phyloP scores from a whole-genome alignment of 108 stramenopile genomes.

The Fistulifera pelliculosa region DNA sequence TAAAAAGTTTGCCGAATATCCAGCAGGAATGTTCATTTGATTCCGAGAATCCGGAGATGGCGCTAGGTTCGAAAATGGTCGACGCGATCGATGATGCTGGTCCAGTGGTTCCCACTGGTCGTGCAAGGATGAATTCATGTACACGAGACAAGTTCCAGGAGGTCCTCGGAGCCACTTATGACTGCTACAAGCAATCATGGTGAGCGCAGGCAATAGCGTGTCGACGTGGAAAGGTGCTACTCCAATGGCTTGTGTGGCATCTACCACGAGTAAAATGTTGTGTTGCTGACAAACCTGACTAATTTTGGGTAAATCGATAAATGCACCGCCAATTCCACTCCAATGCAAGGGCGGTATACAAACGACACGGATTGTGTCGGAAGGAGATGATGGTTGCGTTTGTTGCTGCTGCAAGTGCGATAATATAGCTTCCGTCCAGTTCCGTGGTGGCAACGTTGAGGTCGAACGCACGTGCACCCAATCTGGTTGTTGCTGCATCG shows the following conservation, averaged over 20 bases:
- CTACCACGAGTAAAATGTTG: conserved; percentile 26
- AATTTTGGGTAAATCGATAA: conserved; percentile 31
- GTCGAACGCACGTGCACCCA: no score
- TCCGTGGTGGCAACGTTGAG: background rate
- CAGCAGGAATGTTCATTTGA: conserved; percentile 6
- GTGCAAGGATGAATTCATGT: conserved; percentile 11
- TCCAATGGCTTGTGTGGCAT: conserved; percentile 38
- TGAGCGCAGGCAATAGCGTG: conserved; percentile 1
- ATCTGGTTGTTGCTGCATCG: no score
- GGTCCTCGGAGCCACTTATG: conserved; percentile 42
- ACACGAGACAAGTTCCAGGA: conserved; percentile 14
- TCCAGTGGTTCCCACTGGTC: conserved; percentile 40
- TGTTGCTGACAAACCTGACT: conserved; percentile 16
- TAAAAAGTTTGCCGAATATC: conserved; percentile 34
- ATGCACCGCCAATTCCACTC: conserved; percentile 25
- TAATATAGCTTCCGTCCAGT: conserved; percentile 33
- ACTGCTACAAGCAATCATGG: conserved; percentile 28
- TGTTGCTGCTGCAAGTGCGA: conserved; percentile 6
- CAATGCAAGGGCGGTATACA: conserved; percentile 50
- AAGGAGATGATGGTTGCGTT: conserved; percentile 5
- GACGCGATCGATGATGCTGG: conserved; percentile 34
- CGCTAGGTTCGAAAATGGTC: conserved; percentile 1
- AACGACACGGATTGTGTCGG: conserved; percentile 16
- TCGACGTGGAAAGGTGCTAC: background rate
- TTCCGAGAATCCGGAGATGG: background rate